Base-by-base conservation (phyloP, 768 basidiomycete species). In the Brasilioporus rufonigricans region DNA sequence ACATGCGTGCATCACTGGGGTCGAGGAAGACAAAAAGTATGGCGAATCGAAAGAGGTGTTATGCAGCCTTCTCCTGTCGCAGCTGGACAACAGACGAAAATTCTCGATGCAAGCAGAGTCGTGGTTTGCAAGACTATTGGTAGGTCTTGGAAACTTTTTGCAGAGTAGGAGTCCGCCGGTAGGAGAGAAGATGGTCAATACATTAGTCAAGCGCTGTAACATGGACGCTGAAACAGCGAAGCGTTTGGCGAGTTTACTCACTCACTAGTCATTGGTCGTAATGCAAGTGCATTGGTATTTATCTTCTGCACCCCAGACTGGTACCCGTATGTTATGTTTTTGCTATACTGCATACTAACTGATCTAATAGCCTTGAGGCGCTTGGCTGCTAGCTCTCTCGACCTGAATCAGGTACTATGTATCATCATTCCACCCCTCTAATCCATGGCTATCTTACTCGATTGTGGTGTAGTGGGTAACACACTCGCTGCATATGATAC, bases 1-100 rank as follows among this genome's bases (percentile, higher is more conserved):
- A 1, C 71, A 75, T 9, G 77, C 75, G 7, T 79, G 78, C 52
- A 65, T 79, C 53, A 77, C 76, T 1, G 73, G 75, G 3, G 67
- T 64, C 2, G 69, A 68, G 52, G 65, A 60, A 44, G 67, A 66
- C 14, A 59, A 60, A 13, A 76, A 75, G 53, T 76, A 73, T 44
- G 46, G 58, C 7, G 61, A 72, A 53, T 78, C 76, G 27, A 69
- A 47, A 48, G 48, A 48, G 24, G 60, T 61, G 41, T 48, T 75
- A 29, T 58, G 52, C 19, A 24, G 16, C 21, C 67, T 70, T 44
- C 51, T 66, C 27, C 19, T 51, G 21, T 61, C 53, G 12, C 63
- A 44, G n/a, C 21, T 56, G 21, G 44, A 36, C 47, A 32, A 39
- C 52, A 56, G 24, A 23, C 59, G 44, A 26, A 63, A 19, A 38